These are phyloP conservation scores for Marasmius tenuissimus DNA, from an alignment of 1,284 basidiomycete genomes.

Conservation along the genomic window DNA sequence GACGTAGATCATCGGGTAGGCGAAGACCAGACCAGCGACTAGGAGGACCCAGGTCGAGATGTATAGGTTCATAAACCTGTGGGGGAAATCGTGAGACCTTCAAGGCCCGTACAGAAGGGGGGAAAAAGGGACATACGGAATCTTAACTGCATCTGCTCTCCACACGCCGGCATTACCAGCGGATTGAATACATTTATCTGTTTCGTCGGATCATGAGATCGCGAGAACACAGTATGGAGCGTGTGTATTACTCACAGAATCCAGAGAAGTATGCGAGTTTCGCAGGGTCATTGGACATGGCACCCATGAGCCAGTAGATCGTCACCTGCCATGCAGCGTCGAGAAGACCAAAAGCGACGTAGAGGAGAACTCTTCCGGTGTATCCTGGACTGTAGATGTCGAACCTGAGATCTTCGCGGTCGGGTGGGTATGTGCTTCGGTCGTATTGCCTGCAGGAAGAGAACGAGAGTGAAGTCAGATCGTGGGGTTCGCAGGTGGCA, in stretches of 20 bases:
- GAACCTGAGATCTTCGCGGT: slow-evolving; percentile 36
- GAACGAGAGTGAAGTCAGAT: not conserved
- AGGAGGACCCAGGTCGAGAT: slow-evolving; percentile 53
- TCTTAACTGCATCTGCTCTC: slow-evolving; percentile 45
- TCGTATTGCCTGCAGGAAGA: slow-evolving; percentile 51
- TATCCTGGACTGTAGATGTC: slow-evolving; percentile 56
- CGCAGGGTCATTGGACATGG: slow-evolving; percentile 58
- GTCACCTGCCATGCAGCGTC: slow-evolving; percentile 58
- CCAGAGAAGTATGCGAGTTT: slow-evolving; percentile 57
- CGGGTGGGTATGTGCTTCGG: slow-evolving; percentile 42
- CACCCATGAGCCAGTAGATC: slow-evolving; percentile 59
- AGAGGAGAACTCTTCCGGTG: slow-evolving; percentile 52
- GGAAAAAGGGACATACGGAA: slow-evolving; percentile 35
- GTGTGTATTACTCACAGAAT: slow-evolving; percentile 37
- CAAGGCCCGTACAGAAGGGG: not conserved
- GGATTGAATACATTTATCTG: slow-evolving; percentile 58
- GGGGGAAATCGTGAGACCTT: not conserved
- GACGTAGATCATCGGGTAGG: slow-evolving; percentile 53
- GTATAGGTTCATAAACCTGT: slow-evolving; percentile 55
- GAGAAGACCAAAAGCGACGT: slow-evolving; percentile 57
- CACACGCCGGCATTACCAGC: slow-evolving; percentile 54
- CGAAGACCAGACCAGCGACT: slow-evolving; percentile 46
- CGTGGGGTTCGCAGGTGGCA: not conserved
- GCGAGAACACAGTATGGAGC: not conserved
- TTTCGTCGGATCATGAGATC: not conserved